phyloP scores from a whole-genome alignment of 768 basidiomycete species.

The Leccinum variicolor region DNA sequence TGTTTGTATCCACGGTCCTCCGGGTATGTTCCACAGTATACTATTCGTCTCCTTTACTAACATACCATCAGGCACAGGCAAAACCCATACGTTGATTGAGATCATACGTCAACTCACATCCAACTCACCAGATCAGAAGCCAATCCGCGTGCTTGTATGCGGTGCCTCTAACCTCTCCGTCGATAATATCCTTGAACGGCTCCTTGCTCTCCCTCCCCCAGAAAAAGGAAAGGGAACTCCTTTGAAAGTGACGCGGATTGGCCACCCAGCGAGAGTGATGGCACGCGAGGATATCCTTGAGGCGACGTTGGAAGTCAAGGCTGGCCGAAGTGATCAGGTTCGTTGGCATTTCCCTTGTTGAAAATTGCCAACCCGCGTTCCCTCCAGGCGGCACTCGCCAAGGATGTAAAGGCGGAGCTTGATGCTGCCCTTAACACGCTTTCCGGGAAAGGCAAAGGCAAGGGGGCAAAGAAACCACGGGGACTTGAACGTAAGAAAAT shows the following conservation, averaged over 20 bases:
- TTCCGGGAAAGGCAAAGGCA: slow-evolving; percentile 70
- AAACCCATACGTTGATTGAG: slow-evolving; percentile 94
- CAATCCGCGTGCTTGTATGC: slow-evolving; percentile 75
- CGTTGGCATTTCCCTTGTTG: background rate
- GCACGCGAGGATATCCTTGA: slow-evolving; percentile 62
- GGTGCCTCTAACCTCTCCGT: slow-evolving; percentile 94
- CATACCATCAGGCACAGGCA: slow-evolving; percentile 67
- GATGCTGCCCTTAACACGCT: slow-evolving; percentile 63
- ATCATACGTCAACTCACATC: slow-evolving; percentile 80
- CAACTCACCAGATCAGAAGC: slow-evolving; percentile 40
- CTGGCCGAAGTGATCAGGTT: slow-evolving; percentile 69
- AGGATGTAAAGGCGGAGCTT: slow-evolving; percentile 87
- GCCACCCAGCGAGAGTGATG: slow-evolving; percentile 94
- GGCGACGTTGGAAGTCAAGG: slow-evolving; percentile 70
- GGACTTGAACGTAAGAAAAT: slow-evolving; percentile 75
- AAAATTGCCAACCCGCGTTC: background rate
- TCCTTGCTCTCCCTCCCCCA: slow-evolving; percentile 56
- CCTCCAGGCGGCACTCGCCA: slow-evolving; percentile 69
- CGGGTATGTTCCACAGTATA: slow-evolving; percentile 46
- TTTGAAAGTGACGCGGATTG: slow-evolving; percentile 78
- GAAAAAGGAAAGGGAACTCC: slow-evolving; percentile 42
- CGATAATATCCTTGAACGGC: slow-evolving; percentile 90
- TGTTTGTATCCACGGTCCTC: slow-evolving; percentile 96
- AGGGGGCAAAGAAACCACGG: slow-evolving; percentile 66
- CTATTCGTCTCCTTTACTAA: background rate